Conservation (phyloP, 2,329 filamentous ascomycete genomes). For the Monilinia fructicola region DNA sequence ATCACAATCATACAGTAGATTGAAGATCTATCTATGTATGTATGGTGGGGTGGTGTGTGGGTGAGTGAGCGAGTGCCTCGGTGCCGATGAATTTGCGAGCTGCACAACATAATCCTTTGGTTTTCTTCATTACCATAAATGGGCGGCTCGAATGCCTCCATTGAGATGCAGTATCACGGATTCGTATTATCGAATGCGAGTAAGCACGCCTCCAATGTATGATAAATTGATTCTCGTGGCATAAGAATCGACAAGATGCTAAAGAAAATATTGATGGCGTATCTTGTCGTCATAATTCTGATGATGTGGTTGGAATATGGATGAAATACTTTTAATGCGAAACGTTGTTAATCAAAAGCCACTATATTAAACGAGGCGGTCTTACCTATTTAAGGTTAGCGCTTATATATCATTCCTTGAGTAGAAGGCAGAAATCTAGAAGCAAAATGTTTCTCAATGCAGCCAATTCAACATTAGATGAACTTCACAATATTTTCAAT, state of each 20-base stretch:
- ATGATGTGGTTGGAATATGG: not conserved
- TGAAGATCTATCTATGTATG: not conserved
- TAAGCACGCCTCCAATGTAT: not conserved
- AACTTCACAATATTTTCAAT: constrained; percentile 15
- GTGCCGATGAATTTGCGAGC: not conserved
- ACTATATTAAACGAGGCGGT: constrained; percentile 3
- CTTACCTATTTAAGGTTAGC: not conserved
- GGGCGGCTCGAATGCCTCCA: constrained; percentile 1
- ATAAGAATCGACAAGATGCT: not conserved
- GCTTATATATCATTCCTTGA: not conserved
- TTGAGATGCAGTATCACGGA: not conserved
- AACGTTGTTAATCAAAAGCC: constrained; percentile 19
- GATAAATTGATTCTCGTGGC: not conserved
- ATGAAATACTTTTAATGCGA: not conserved
- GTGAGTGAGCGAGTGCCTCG: not conserved
- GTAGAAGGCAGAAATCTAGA: constrained; percentile 10
- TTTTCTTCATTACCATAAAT: not conserved
- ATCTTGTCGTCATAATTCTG: constrained; percentile 7
- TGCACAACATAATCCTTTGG: not conserved
- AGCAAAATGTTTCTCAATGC: not conserved
- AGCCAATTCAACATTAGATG: constrained; percentile 13
- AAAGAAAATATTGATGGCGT: not conserved
- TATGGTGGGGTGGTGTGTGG: too few relatives aligned
- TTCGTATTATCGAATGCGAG: constrained; percentile 4
- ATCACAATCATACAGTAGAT: constrained; percentile 17